phyloP scores from a whole-genome alignment of 2,329 filamentous ascomycete species.

The Exophiala calicioides region DNA sequence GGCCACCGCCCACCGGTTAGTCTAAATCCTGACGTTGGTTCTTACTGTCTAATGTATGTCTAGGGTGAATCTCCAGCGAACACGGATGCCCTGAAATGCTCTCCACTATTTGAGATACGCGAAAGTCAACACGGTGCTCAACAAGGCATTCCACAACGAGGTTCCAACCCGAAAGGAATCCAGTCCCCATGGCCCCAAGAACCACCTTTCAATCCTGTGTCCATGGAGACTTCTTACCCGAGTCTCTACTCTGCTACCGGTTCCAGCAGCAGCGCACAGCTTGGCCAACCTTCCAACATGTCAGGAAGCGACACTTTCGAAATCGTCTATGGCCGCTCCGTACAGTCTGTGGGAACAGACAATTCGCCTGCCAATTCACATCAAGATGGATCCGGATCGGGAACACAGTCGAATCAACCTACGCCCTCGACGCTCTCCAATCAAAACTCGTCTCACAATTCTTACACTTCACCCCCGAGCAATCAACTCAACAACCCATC shows the following conservation, averaged over 20 bases:
- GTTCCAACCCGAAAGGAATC: conserved; percentile 1
- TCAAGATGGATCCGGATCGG: conserved; percentile 19
- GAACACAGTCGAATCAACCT: conserved; percentile 27
- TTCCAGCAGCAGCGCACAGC: conserved; percentile 3
- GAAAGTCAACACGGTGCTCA: conserved; percentile 18
- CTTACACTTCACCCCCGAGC: conserved; percentile 26
- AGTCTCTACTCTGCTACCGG: conserved; percentile 17
- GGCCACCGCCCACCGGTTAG: conserved; percentile 23
- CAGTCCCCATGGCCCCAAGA: conserved; percentile 4
- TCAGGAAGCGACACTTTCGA: conserved; percentile 15
- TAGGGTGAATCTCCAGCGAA: conserved; percentile 29
- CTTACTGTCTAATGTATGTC: conserved; percentile 12
- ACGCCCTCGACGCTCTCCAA: conserved; percentile 27
- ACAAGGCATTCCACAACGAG: not conserved
- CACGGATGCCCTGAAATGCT: conserved; percentile 29
- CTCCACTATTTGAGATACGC: conserved; percentile 29
- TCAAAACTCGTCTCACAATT: conserved; percentile 23
- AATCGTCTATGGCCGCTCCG: conserved; percentile 9
- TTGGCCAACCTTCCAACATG: not conserved
- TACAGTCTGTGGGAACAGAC: conserved; percentile 19
- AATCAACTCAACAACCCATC: too few species aligned
- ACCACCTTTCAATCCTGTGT: not conserved
- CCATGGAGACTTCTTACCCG: conserved; percentile 8
- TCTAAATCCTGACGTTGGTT: not conserved
- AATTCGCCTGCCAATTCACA: conserved; percentile 22